Percentiles rank a stretch among this genome's conserved stretches.
These are phyloP conservation scores for Fusarium paranaense DNA, from an alignment of 2,329 filamentous ascomycete genomes.

Conservation along the genomic window DNA sequence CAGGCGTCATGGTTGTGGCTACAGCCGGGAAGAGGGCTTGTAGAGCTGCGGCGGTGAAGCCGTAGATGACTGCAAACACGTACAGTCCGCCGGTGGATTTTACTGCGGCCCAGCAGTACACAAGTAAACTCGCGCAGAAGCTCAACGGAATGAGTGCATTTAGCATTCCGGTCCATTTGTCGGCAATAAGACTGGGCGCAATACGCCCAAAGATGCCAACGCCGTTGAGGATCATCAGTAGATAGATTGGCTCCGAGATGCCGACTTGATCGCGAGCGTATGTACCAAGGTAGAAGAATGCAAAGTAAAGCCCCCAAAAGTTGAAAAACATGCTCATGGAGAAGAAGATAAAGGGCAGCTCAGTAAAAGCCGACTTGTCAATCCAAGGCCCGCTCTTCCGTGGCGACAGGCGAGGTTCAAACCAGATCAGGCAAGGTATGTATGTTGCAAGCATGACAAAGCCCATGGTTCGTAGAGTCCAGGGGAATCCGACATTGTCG, in stretches of 20 bases:
- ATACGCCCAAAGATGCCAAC: constrained; percentile 63
- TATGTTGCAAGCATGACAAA: constrained; percentile 59
- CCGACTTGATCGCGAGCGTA: constrained; percentile 55
- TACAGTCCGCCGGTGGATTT: constrained; percentile 40
- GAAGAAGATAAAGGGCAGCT: constrained; percentile 52
- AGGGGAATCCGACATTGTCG: constrained; percentile 62
- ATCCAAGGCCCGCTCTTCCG: constrained; percentile 55
- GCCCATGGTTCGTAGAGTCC: constrained; percentile 63
- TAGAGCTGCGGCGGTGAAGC: constrained; percentile 61
- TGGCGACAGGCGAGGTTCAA: constrained; percentile 55
- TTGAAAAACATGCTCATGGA: constrained; percentile 49
- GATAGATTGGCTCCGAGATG: constrained; percentile 35
- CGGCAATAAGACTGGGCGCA: constrained; percentile 60
- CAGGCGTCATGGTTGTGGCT: constrained; percentile 54
- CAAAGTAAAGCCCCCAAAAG: constrained; percentile 54
- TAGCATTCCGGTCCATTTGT: constrained; percentile 61
- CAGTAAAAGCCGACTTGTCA: constrained; percentile 57
- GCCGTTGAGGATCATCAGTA: constrained; percentile 62
- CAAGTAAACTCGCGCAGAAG: constrained; percentile 33
- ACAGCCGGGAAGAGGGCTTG: constrained; percentile 64
- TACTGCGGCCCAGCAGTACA: constrained; percentile 49
- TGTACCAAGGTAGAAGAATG: constrained; percentile 62
- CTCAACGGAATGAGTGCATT: constrained; percentile 60
- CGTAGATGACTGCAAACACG: constrained; percentile 56
- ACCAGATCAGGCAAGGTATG: constrained; percentile 50